Conservation (phyloP, 306 rosid genomes). For the Castanospermum australe region DNA sequence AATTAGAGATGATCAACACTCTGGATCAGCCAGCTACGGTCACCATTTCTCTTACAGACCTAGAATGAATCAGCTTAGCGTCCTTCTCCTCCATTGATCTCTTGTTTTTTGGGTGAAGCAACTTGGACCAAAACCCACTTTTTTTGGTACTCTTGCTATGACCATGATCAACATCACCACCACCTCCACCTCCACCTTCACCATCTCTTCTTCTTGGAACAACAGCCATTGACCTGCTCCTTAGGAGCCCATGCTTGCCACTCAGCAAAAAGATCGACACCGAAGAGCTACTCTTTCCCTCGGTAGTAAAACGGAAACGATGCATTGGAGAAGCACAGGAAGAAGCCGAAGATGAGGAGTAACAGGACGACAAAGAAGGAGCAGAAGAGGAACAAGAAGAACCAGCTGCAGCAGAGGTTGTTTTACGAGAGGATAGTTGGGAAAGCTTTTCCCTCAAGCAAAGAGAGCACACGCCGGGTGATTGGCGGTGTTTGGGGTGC, state of each 20-base stretch:
- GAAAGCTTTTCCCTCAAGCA: constrained; percentile 61
- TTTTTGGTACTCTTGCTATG: constrained; percentile 16
- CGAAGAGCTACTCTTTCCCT: constrained; percentile 22
- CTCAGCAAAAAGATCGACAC: constrained; percentile 24
- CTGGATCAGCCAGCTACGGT: not conserved
- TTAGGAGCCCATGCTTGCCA: constrained; percentile 37
- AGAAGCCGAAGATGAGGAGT: constrained; percentile 50
- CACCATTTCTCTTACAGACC: constrained; percentile 32
- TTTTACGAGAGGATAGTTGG: constrained; percentile 21
- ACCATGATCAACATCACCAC: not conserved
- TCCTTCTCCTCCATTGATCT: constrained; percentile 23
- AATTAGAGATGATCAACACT: not conserved
- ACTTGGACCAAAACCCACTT: constrained; percentile 52
- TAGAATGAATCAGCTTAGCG: constrained; percentile 28
- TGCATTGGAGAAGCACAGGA: constrained; percentile 53
- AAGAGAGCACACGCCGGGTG: constrained; percentile 86
- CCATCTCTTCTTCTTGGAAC: constrained; percentile 27
- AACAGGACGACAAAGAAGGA: constrained; percentile 40
- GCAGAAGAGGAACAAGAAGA: constrained; percentile 36
- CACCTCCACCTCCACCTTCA: not conserved
- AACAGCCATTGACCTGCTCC: constrained; percentile 49
- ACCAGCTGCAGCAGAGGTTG: not conserved
- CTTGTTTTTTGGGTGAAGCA: constrained; percentile 46
- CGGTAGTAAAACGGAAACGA: constrained; percentile 4
- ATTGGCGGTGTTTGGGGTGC: constrained; percentile 82